Conservation (phyloP, 176 grass and related monocot genomes). For the Leersia perrieri region DNA sequence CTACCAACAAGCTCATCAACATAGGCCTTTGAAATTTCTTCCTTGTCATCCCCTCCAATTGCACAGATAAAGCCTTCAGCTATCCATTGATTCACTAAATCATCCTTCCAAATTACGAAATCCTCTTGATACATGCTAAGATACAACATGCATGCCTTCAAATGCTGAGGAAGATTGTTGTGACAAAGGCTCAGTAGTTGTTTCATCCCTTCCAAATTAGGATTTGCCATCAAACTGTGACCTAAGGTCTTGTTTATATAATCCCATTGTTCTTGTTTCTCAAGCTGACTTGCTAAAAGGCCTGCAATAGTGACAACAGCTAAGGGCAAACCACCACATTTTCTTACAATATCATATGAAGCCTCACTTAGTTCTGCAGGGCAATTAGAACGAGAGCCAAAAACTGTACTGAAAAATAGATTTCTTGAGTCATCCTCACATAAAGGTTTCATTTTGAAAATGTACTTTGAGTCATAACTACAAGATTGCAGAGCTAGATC, state of each 20-base stretch:
- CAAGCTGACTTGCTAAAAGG: not conserved
- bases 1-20: conserved; percentile 22
- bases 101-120: conserved; percentile 18
- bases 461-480: conserved; percentile 16
- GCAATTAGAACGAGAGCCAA: not conserved
- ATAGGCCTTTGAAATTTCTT: not conserved
- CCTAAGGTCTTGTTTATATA: conserved; percentile 22
- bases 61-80: conserved; percentile 24
- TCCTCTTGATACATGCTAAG: conserved; percentile 24
- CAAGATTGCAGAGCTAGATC: conserved; percentile 33
- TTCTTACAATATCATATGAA: not conserved
- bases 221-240: conserved; percentile 1
- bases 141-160: conserved; percentile 31
- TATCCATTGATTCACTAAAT: conserved; percentile 25
- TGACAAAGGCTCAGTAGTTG: conserved; percentile 16
- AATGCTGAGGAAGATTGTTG: conserved; percentile 22
- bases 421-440: conserved; percentile 7
- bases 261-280: not conserved
- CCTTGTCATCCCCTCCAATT: not conserved
- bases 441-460: conserved; percentile 22
- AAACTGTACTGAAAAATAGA: conserved; percentile 15
- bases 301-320: conserved; percentile 12
- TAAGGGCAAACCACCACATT: conserved; percentile 30
- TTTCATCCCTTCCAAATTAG: conserved; percentile 19
- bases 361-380: conserved; percentile 13